Evolutionary conservation across 176 grass and related monocot genomes (phyloP).

Genomic region (Puya raimondii): DNA sequence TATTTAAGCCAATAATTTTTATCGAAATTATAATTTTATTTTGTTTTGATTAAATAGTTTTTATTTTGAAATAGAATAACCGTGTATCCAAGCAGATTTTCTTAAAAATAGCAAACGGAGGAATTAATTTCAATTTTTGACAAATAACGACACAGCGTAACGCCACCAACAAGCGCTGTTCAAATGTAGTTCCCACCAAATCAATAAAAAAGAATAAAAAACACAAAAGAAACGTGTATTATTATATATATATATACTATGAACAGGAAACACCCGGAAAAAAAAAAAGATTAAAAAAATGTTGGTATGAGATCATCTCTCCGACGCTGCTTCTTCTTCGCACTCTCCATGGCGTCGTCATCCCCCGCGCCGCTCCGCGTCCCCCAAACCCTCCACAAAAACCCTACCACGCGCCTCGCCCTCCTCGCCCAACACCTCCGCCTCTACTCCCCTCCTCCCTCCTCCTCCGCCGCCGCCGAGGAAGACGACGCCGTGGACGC

Average conservation of each 20-base stretch:
- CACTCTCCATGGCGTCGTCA: constrained; percentile 6
- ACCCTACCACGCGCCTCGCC: constrained; percentile 15
- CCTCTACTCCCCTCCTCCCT: constrained; percentile 27
- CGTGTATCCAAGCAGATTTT: too few relatives aligned
- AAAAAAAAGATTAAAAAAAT: background rate
- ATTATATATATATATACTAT: too few relatives aligned
- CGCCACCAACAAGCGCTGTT: too few relatives aligned
- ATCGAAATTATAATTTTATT: too few relatives aligned
- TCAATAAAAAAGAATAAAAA: background rate
- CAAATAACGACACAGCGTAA: too few relatives aligned
- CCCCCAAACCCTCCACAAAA: background rate
- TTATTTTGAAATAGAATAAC: too few relatives aligned
- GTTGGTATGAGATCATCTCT: constrained; percentile 16
- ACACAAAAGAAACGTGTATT: too few relatives aligned
- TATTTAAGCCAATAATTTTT: too few relatives aligned
- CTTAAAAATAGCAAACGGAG: too few relatives aligned
- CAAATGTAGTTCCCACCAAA: background rate
- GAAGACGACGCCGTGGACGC: constrained; percentile 25
- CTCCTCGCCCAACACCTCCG: constrained; percentile 31
- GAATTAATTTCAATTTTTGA: too few relatives aligned
- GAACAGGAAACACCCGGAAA: too few relatives aligned
- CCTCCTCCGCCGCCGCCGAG: background rate
- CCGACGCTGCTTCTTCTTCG: background rate
- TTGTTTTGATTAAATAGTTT: too few relatives aligned
- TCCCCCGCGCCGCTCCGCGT: background rate